Conservation (phyloP, 2,329 filamentous ascomycete genomes). For the Fusarium sp. region DNA sequence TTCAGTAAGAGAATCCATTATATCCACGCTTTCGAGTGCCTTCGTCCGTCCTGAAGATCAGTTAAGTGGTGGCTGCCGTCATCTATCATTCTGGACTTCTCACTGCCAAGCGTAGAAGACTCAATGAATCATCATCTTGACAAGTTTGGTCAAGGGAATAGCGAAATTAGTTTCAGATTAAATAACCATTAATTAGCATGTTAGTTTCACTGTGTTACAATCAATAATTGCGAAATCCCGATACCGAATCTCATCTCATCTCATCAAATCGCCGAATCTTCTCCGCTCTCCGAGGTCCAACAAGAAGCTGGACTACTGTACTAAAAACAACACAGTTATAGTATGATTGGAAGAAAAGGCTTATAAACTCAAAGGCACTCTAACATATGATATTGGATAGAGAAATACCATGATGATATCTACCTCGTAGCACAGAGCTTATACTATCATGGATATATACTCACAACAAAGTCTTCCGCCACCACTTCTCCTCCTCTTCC, state of each 20-base stretch:
- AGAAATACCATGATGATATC: too few species aligned
- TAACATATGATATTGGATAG: too few species aligned
- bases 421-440: too few species aligned
- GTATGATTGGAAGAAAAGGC: too few species aligned
- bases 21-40: too few species aligned
- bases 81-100: neutral
- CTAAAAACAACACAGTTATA: too few species aligned
- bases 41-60: neutral
- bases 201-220: too few species aligned
- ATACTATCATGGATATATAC: too few species aligned
- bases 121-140: neutral
- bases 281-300: neutral
- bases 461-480: constrained; percentile 54
- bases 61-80: neutral
- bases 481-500: constrained; percentile 60
- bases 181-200: too few species aligned
- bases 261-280: neutral
- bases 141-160: neutral
- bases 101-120: neutral
- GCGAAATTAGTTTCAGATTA: neutral
- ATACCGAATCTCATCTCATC: neutral
- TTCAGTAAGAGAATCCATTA: constrained; percentile 3
- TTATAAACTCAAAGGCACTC: too few species aligned
- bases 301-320: too few species aligned
- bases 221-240: neutral